phyloP scores from a whole-genome alignment of 2,329 filamentous ascomycete species.

The Mycosphaerella sp. region DNA sequence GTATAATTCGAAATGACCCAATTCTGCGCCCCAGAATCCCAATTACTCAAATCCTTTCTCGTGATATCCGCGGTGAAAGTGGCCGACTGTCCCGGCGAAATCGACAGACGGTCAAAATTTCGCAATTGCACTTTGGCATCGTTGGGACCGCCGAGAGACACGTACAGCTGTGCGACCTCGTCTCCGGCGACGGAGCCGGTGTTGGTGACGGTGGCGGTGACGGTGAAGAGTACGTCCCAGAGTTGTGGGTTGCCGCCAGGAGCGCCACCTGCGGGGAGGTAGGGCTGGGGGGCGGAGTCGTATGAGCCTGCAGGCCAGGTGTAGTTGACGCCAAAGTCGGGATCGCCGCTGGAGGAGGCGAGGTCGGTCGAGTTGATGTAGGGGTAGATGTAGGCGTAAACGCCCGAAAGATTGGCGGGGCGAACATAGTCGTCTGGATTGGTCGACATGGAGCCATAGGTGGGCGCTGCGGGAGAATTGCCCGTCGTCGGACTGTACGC shows the following conservation, averaged over 20 bases:
- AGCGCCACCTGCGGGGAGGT: constrained; percentile 52
- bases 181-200: constrained; percentile 59
- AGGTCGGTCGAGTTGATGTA: constrained; percentile 61
- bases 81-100: constrained; percentile 61
- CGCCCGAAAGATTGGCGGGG: constrained; percentile 51
- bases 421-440: constrained; percentile 61
- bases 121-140: constrained; percentile 49
- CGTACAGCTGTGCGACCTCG: constrained; percentile 67
- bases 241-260: constrained; percentile 56
- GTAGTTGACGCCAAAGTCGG: constrained; percentile 56
- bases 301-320: constrained; percentile 53
- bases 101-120: constrained; percentile 70
- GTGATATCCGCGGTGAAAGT: constrained; percentile 65
- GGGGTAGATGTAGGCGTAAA: constrained; percentile 61
- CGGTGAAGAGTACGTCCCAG: constrained; percentile 63
- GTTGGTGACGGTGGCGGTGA: constrained; percentile 64
- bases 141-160: constrained; percentile 70
- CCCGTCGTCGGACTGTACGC: constrained; percentile 57
- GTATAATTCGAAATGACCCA: constrained; percentile 58
- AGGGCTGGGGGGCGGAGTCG: constrained; percentile 53
- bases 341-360: constrained; percentile 51
- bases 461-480: constrained; percentile 56
- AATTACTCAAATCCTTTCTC: constrained; percentile 78
- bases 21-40: constrained; percentile 73
- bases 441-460: constrained; percentile 58